phyloP scores from a whole-genome alignment of 129 eudicot species.

The Lactuca sativa region DNA sequence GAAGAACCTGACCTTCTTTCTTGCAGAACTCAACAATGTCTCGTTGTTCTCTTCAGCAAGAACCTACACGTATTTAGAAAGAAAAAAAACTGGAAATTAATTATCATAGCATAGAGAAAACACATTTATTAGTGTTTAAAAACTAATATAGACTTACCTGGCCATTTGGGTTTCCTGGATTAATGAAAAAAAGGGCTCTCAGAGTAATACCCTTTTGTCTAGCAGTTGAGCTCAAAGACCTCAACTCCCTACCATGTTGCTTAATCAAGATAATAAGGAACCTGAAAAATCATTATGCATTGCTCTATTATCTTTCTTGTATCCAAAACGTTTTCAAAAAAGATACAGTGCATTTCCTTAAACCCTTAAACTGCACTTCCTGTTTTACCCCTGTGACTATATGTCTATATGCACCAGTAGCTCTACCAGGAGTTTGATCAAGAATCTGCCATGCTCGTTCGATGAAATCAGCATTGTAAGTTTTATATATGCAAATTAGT shows the following conservation, averaged over 20 bases:
- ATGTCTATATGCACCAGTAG: conserved; percentile 98
- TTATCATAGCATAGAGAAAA: neutral
- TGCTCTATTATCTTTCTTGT: too few species aligned
- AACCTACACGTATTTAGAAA: conserved; percentile 43
- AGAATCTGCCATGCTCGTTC: conserved; percentile 91
- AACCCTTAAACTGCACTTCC: neutral
- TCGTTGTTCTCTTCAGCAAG: conserved; percentile 81
- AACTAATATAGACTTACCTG: too few species aligned
- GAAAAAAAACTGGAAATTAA: too few species aligned
- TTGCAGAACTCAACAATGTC: conserved; percentile 96
- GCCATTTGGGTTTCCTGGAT: conserved; percentile 98
- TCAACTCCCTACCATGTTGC: conserved; percentile 98
- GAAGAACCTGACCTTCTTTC: conserved; percentile 86
- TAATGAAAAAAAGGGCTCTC: conserved; percentile 90
- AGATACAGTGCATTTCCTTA: too few species aligned
- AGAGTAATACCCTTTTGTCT: conserved; percentile 73
- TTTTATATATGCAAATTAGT: neutral
- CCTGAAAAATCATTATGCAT: conserved; percentile 49
- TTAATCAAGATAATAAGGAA: conserved; percentile 96
- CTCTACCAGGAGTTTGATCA: conserved; percentile 96
- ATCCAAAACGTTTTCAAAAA: too few species aligned
- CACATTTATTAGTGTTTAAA: too few species aligned
- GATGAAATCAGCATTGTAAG: conserved; percentile 74
- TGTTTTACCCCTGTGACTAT: too few species aligned
- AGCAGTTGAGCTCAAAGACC: conserved; percentile 77